Base-by-base conservation (phyloP, 2,329 filamentous ascomycete species). In the Aspergillus sp. region DNA sequence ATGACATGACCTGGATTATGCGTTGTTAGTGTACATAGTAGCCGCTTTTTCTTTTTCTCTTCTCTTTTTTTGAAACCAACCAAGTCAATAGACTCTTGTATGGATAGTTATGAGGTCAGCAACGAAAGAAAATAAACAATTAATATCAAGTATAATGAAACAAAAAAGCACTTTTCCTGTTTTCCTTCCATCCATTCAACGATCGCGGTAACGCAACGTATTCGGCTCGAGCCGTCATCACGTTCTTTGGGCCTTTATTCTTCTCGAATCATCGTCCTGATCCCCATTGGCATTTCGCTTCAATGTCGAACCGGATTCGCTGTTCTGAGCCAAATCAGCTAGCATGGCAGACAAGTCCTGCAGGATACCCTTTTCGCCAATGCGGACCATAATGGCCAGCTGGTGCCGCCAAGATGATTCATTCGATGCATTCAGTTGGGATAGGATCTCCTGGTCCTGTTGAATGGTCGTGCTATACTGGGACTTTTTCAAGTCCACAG, bases 291-390 rank as follows among this genome's bases (percentile, higher is more conserved):
- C 58, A 41, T 55, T 49, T 38, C 66, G 59, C 49, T 71, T 70
- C 29, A 58, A 43, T 8, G 52, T 38, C 7, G 59, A 57, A 10
- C 49, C 53, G 5, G 46, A 48, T 10, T 48, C 46, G 40, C 33
- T 41, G 28, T 29, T 46, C 30, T 32, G 30, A n/a, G 60, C 49
- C 43, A 59, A 52, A 5, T 56, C 48, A 43, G 60, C 54, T 32
- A 73, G 61, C 52, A 63, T 65, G 42, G 50, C 54, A 48, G 77
- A 71, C 1, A 81, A 72, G 57, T 80, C 74, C 46, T 73, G 66
- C 27, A 89, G 60, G 4, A 90, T 71, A 54, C 75, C 74, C 63
- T 88, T 88, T 66, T 91, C 86, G 9, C 86, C 86, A 2, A 82
- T 66, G 49, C 86, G 77, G 33, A 89, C 83, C 43, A 78, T 70